Conservation (phyloP, 2,329 filamentous ascomycete genomes). For the Penicillium sp. region DNA sequence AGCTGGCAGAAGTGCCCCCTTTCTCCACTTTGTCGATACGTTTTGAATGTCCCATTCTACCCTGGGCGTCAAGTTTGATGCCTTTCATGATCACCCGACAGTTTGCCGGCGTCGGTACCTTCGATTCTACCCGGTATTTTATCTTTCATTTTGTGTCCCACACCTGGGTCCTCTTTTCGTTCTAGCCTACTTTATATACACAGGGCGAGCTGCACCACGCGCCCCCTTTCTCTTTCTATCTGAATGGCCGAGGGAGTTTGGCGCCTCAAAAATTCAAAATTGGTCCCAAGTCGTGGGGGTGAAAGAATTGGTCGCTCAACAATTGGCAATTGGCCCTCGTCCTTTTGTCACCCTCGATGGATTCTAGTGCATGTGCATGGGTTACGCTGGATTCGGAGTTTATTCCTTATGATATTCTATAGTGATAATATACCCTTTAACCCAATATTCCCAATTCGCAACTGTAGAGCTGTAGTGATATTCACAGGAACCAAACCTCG, state of each 20-base stretch:
- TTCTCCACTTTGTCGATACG: slow-evolving; percentile 21
- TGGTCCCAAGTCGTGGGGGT: slow-evolving; percentile 5
- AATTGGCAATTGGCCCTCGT: background rate
- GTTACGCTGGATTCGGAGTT: slow-evolving; percentile 21
- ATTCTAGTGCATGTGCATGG: background rate
- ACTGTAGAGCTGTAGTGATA: background rate
- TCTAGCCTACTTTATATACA: slow-evolving; percentile 8
- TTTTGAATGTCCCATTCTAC: slow-evolving; percentile 9
- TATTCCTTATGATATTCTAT: slow-evolving; percentile 16
- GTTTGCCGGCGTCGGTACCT: slow-evolving; percentile 16
- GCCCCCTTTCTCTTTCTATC: slow-evolving; percentile 9
- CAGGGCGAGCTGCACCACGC: slow-evolving; percentile 4
- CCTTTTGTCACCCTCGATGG: background rate
- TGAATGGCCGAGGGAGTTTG: slow-evolving; percentile 16
- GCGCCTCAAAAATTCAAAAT: slow-evolving; percentile 22
- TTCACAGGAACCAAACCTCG: background rate
- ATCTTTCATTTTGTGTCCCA: background rate
- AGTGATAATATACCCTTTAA: slow-evolving; percentile 26
- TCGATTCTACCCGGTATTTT: background rate
- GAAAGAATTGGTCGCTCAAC: background rate
- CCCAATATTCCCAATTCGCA: background rate
- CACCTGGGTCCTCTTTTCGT: background rate
- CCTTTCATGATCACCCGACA: slow-evolving; percentile 22
- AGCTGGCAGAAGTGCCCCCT: background rate
- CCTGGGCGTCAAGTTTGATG: slow-evolving; percentile 13